Percentiles rank a stretch among this genome's conserved stretches.
Evolutionary conservation across 2,329 filamentous ascomycete genomes (phyloP).

Genomic region (Hirsutella minnesotensis): DNA sequence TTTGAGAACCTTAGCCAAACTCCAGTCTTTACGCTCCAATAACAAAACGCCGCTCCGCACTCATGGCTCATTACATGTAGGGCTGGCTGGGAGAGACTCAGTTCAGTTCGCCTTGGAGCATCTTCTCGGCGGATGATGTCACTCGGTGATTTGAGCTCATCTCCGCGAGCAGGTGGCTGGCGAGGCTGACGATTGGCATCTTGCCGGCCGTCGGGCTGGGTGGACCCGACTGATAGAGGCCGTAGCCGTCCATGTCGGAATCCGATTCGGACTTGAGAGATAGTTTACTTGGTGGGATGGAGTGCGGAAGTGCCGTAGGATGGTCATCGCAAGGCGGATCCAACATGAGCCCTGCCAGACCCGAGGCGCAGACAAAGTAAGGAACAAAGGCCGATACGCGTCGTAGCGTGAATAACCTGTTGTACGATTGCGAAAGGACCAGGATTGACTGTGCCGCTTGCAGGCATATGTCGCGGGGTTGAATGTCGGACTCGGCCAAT

Average conservation of each 20-base stretch:
- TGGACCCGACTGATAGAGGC: background rate
- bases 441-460: slow-evolving; percentile 6
- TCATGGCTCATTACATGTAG: background rate
- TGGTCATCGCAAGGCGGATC: background rate
- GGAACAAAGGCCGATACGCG: slow-evolving; percentile 7
- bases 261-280: background rate
- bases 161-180: slow-evolving; percentile 2
- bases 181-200: slow-evolving; percentile 2
- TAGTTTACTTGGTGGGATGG: background rate
- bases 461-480: slow-evolving; percentile 3
- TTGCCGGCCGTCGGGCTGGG: background rate
- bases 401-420: slow-evolving; percentile 8
- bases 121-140: background rate
- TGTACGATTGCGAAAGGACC: slow-evolving; percentile 8
- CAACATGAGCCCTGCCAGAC: background rate
- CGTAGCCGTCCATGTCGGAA: background rate
- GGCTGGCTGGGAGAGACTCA: background rate
- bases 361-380: slow-evolving; percentile 8
- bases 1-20: background rate
- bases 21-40: background rate
- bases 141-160: slow-evolving; percentile 3
- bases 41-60: background rate
- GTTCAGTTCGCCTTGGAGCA: background rate
- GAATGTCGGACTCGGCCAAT: background rate
- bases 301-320: background rate